These are phyloP conservation scores for Zizania palustris DNA, from an alignment of 202 grass and related monocot genomes.

Conservation along the genomic window DNA sequence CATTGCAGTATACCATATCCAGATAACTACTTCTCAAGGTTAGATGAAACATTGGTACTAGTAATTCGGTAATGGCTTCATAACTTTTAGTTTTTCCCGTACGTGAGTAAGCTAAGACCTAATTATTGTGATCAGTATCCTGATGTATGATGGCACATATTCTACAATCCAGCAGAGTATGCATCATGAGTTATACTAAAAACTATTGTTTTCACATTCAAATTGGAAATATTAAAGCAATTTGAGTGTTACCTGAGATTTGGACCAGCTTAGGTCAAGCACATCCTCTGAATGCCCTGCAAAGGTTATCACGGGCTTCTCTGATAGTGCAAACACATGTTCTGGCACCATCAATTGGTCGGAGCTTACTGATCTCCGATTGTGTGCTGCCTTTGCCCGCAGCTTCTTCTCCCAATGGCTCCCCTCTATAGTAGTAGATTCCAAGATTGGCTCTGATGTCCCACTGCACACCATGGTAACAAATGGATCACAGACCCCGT, in stretches of 20 bases:
- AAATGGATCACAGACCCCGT: slow-evolving; percentile 53
- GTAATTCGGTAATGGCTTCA: not conserved
- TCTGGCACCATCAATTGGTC: slow-evolving; percentile 74
- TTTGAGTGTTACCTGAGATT: slow-evolving; percentile 71
- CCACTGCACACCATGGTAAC: slow-evolving; percentile 49
- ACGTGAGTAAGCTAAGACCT: slow-evolving; percentile 2
- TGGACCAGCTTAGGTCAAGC: slow-evolving; percentile 98
- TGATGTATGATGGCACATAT: slow-evolving; percentile 10
- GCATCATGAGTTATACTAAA: not conserved
- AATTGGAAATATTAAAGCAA: slow-evolving; percentile 23
- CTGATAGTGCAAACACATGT: slow-evolving; percentile 85
- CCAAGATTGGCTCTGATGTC: slow-evolving; percentile 37
- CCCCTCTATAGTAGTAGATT: slow-evolving; percentile 31
- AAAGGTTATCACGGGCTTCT: slow-evolving; percentile 90
- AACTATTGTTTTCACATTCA: slow-evolving; percentile 25
- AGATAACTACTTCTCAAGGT: slow-evolving; percentile 21
- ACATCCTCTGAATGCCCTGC: slow-evolving; percentile 80
- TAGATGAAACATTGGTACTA: not conserved
- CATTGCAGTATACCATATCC: slow-evolving; percentile 35
- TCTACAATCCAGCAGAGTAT: not conserved
- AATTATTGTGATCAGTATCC: slow-evolving; percentile 9
- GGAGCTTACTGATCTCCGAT: slow-evolving; percentile 47
- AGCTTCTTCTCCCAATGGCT: slow-evolving; percentile 73
- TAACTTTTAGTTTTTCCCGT: slow-evolving; percentile 1
- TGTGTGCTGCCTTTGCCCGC: slow-evolving; percentile 39